Evolutionary conservation across 164 flowering plant species (phyloP).

Genomic region (Magnolia changhungtana): DNA sequence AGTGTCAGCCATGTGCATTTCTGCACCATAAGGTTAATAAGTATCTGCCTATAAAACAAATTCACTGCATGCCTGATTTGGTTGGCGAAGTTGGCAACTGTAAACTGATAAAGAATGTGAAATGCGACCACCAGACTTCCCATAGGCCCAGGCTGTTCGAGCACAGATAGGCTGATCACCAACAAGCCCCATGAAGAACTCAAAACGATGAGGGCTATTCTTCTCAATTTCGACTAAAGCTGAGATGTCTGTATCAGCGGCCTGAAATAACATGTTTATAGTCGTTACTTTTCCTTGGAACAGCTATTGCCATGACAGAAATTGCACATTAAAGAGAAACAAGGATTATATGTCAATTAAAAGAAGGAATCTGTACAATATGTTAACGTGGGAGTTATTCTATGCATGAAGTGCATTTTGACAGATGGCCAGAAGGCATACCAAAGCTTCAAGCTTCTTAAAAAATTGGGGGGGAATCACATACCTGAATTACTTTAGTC

Average conservation of each 20-base stretch:
- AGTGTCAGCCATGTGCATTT: conserved; percentile 13
- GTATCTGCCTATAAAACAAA: conserved; percentile 3
- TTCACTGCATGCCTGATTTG: conserved; percentile 55
- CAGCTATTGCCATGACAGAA: neutral
- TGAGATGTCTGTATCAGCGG: conserved; percentile 93
- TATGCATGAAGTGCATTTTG: neutral
- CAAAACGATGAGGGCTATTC: conserved; percentile 90
- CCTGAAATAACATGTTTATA: conserved; percentile 50
- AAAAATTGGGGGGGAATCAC: neutral
- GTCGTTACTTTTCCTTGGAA: neutral
- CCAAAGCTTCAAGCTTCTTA: neutral
- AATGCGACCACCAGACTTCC: conserved; percentile 85
- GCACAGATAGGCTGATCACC: conserved; percentile 97
- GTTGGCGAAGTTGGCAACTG: conserved; percentile 94
- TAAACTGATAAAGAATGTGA: conserved; percentile 96
- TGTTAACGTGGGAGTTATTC: neutral
- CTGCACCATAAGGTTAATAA: conserved; percentile 1
- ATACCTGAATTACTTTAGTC: conserved; percentile 88
- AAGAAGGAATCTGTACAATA: neutral
- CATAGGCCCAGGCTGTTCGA: conserved; percentile 99
- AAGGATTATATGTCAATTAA: neutral
- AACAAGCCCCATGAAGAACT: conserved; percentile 94
- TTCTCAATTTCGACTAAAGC: conserved; percentile 97
- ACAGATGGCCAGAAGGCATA: neutral
- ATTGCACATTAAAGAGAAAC: neutral